A percentile compares a stretch with the other conserved stretches of the same genome.
Conservation (phyloP, 129 eudicot species). For the Tagetes patula region DNA sequence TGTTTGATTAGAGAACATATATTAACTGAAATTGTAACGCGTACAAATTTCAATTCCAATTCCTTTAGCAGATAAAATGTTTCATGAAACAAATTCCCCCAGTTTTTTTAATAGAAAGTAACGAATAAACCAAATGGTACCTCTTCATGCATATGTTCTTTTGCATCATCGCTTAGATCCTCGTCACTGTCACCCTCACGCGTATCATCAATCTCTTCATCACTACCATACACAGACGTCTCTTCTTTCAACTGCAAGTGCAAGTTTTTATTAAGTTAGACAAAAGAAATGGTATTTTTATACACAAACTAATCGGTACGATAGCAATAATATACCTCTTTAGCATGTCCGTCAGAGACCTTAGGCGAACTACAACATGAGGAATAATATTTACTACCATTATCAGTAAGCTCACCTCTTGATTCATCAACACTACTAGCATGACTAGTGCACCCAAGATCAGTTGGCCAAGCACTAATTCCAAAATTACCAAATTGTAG, state of each 20-base stretch:
- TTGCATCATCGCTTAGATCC: conserved; percentile 65
- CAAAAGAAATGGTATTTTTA: background rate
- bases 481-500: conserved; percentile 85
- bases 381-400: conserved; percentile 64
- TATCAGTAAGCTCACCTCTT: conserved; percentile 72
- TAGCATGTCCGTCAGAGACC: conserved; percentile 68
- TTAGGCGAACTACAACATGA: conserved; percentile 95
- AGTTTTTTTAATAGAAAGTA: background rate
- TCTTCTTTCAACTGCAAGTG: conserved; percentile 75
- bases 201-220: conserved; percentile 80
- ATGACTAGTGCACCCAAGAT: conserved; percentile 73
- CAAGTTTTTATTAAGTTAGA: background rate
- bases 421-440: conserved; percentile 90
- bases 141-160: conserved; percentile 63
- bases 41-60: background rate
- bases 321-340: conserved; percentile 53
- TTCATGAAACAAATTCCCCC: background rate
- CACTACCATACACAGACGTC: conserved; percentile 75
- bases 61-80: background rate
- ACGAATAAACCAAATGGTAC: conserved; percentile 14
- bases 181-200: conserved; percentile 75
- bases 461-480: conserved; percentile 86
- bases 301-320: background rate
- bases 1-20: background rate
- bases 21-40: background rate